phyloP scores from a whole-genome alignment of 2,329 filamentous ascomycete genomes.

The Fusarium verticillioides region DNA sequence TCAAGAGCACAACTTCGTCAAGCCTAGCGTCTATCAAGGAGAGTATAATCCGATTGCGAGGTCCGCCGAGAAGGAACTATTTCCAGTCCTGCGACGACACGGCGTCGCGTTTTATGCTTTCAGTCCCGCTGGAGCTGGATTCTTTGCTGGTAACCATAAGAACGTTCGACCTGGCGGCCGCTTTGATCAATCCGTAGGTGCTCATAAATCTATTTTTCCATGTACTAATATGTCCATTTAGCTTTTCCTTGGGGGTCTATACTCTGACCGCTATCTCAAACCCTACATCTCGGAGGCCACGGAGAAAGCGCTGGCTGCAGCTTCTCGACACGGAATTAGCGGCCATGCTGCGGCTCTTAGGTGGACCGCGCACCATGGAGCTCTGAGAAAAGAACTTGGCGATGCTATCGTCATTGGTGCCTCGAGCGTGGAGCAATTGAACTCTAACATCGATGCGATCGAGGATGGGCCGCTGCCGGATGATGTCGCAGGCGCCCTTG shows the following conservation, averaged over 20 bases:
- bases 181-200: neutral
- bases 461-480: neutral
- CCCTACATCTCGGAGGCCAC: neutral
- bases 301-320: neutral
- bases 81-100: neutral
- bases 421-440: neutral
- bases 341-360: neutral
- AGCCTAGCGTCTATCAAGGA: neutral
- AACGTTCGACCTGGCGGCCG: neutral
- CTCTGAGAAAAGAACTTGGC: neutral
- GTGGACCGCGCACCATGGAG: neutral
- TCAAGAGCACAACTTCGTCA: neutral
- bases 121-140: neutral
- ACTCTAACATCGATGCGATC: neutral
- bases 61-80: neutral
- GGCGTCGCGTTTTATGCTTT: neutral
- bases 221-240: rapidly evolving
- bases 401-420: neutral
- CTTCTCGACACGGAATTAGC: neutral
- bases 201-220: rapidly evolving
- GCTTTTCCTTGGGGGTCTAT: neutral
- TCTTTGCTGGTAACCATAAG: neutral
- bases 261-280: neutral
- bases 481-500: neutral
- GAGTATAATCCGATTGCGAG: neutral